Base-by-base conservation (phyloP, 2,329 filamentous ascomycete genomes). In the Nemania abortiva region DNA sequence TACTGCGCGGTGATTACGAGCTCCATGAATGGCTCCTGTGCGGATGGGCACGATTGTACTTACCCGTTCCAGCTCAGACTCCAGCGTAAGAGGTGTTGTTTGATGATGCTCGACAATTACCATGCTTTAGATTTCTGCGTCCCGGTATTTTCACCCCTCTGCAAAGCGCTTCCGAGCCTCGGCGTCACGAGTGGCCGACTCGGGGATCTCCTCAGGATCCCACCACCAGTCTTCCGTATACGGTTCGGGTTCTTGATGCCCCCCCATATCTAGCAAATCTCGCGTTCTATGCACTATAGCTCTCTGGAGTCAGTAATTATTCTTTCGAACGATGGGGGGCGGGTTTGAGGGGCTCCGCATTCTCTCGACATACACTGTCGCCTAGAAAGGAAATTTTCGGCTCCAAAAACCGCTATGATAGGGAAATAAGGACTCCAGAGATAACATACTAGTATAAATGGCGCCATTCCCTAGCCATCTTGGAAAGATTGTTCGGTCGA, bases 141-240 rank as follows among this genome's bases (percentile, higher is more conserved):
- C n/a, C n/a, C n/a, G n/a, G n/a, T n/a, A n/a, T n/a, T n/a, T n/a
- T n/a, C n/a, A 18, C 34, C 18, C 15, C 22, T 54, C 50, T 34
- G 60, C 53, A 54, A 55, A 54, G 37, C 50, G 50, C 11, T n/a
- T 47, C 6, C 60, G 55, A 47, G 42, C 50, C 50, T 54, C 60
- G 1, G 18, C 13, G 34, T 55, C 27, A 31, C 60, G 24, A 34
- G 37, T 47, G 37, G 34, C 18, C 60, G 50, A 55, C 55, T 55
- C 50, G 22, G 60, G 60, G 50, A 63, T 34, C 18, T 63, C 60
- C 55, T 54, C 11, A 63, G 50, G 60, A 24, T 47, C n/a, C 60
- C 60, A 63, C 60, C 60, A 63, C 60, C 50, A 63, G 11, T 37
- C 52, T 55, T 37, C 39, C n/a, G 50, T 54, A 20, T 62, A 54